Evolutionary conservation across 2,329 filamentous ascomycete genomes (phyloP), one percentile per base, ranked within the genome.

Genomic region (Fusarium burgessii): DNA sequence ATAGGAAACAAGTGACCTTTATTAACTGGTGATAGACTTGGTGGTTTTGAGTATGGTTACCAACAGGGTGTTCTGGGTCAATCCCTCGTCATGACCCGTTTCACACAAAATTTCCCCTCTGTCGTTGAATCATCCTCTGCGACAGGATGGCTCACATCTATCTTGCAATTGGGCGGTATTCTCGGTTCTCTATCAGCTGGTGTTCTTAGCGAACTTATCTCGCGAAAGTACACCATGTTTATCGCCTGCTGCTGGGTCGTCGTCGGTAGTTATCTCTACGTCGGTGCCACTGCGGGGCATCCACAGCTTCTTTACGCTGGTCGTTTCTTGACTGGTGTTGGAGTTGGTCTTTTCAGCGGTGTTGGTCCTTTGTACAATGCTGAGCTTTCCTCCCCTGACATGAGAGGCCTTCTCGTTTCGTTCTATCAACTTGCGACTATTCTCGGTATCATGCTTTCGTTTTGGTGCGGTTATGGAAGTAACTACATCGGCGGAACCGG

Each of bases 391-490:
- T 85, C 89, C 13, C 90, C 90, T 2, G 90, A 92, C 77, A 84
- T 92, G n/a, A 84, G 91, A 61, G 91, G 90, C 40, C 86, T 89
- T 18, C 83, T 92, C 4, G 89, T 92, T 17, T 88, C 87, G 9
- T 83, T 92, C 12, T 90, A 92, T 65, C 90, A 91, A 68, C 84
- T 92, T 18, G 70, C 66, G 12, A 76, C 74, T 3, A 76, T 76
- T 33, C 52, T 76, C 15, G 80, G 59, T 78, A 82, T 89, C 56
- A 84, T 85, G 82, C 80, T 87, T 25, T 83, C 81, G 1, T 85
- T 84, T 76, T 86, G 84, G 83, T 77, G 84, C 36, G 81, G 80
- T 25, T 85, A 84, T 52, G 83, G 80, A 23, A 82, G 79, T 67
- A 84, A 84, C 69, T 83, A 84, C 58, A 86, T 86, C 20, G 87